Evolutionary conservation across 1,139 yeast genomes (phyloP), one percentile per base, ranked within the genome.

Genomic region (Yarrowia galli): DNA sequence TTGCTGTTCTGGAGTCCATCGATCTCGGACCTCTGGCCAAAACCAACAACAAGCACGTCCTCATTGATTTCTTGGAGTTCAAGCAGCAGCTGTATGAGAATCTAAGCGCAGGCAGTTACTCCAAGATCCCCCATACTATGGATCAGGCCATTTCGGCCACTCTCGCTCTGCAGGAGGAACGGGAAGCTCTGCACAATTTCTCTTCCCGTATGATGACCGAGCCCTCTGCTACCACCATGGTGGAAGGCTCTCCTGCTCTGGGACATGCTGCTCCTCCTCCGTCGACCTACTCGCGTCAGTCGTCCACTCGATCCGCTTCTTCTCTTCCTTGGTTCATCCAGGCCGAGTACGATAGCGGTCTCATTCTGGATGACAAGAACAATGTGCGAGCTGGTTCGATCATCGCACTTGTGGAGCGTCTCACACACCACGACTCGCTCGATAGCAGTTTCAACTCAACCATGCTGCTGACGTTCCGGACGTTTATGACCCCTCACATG

Each of bases 361-460:
- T 93, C 69, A 81, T 91, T 32, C 87, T 87, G 73, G 97, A 92
- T 72, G 80, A 86, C 49, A 87, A 87, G 70, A 96, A 95, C 2
- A 83, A 83, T 66, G 84, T 93, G 65, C 89, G 89, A 75, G 98
- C 98, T 60, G 98, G 98, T 7, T 88, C 97, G 0, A 85, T 87
- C 69, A 87, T 85, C 67, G 97, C 97, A 0, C 79, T 95, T 68
- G 84, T 95, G 15, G 91, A 95, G 67, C 92, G 91, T 76, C 82
- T 95, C 70, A 91, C 97, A 0, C 91, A 89, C 74, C 97, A 93
- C 75, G 87, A 86, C 69, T 79, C 84, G 61, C 81, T 85, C 67
- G 96, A 91, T 75, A 84, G 88, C 13, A 82, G 84, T 28, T 93
- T 89, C 78, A 89, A 88, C 74, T 81, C 88, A 12, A 85, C 92